These are phyloP conservation scores for Eragrostis curvula DNA, from an alignment of 176 grass and related monocot species.

Conservation along the genomic window DNA sequence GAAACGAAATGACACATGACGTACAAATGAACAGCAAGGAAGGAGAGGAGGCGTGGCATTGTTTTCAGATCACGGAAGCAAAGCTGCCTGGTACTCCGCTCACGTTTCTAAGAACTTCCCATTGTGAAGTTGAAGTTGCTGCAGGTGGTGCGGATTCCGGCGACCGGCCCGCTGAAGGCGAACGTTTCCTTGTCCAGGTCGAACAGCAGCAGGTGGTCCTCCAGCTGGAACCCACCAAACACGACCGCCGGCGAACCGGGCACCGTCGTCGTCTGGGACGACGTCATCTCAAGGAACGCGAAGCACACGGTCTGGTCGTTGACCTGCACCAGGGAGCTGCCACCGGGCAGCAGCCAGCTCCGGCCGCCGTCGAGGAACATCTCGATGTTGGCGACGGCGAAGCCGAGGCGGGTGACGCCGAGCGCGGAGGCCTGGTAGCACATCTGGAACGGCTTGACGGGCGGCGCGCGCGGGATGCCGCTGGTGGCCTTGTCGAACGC, in stretches of 20 bases:
- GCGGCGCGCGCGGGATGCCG: neutral
- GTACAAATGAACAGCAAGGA: no score
- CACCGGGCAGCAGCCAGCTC: conserved; percentile 33
- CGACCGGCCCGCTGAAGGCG: neutral
- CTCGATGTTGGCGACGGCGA: conserved; percentile 14
- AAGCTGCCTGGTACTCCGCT: neutral
- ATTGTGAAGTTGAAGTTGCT: conserved; percentile 21
- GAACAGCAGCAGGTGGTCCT: conserved; percentile 32
- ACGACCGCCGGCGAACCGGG: neutral
- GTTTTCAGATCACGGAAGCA: neutral
- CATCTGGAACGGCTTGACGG: conserved; percentile 28
- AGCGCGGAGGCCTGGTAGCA: conserved; percentile 30
- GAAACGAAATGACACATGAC: no score
- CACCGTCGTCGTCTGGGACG: neutral
- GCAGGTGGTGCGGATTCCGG: neutral
- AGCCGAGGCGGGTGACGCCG: neutral
- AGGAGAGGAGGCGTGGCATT: no score
- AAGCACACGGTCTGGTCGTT: conserved; percentile 3
- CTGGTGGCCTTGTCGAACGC: conserved; percentile 12
- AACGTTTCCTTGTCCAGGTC: conserved; percentile 7
- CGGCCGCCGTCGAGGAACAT: conserved; percentile 23
- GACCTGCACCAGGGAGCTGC: conserved; percentile 33
- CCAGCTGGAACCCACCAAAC: conserved; percentile 35
- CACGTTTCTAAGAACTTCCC: neutral
- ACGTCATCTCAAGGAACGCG: conserved; percentile 35